A percentile compares a stretch with the other conserved stretches of the same genome.
Evolutionary conservation across 805 yeast species (phyloP).

Genomic region (Torulaspora delbrueckii): DNA sequence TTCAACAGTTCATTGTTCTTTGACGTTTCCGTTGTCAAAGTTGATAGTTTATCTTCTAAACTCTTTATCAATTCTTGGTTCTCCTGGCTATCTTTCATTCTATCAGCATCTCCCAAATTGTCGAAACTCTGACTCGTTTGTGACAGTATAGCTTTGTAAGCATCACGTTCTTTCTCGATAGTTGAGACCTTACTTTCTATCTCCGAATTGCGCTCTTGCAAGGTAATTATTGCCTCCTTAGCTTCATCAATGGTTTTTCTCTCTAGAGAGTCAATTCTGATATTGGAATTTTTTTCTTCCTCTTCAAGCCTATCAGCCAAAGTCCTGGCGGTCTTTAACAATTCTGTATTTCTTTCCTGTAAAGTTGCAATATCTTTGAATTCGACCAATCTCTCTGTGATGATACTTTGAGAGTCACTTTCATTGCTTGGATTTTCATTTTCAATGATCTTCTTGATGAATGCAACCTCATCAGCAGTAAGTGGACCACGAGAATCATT

Average conservation of each 20-base stretch:
- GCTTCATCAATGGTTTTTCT: constrained; percentile 56
- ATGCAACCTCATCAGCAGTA: constrained; percentile 57
- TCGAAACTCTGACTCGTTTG: neutral
- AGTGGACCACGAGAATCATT: constrained; percentile 57
- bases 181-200: constrained; percentile 50
- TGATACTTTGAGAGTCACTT: constrained; percentile 66
- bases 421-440: constrained; percentile 36
- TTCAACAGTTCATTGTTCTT: constrained; percentile 48
- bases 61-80: constrained; percentile 17
- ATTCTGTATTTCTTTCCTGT: constrained; percentile 68
- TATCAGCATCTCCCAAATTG: neutral
- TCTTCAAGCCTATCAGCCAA: constrained; percentile 67
- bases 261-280: constrained; percentile 29
- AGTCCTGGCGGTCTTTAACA: constrained; percentile 62
- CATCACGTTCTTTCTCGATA: constrained; percentile 63
- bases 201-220: constrained; percentile 54
- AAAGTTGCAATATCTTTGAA: constrained; percentile 65
- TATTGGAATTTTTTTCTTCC: constrained; percentile 43
- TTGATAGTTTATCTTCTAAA: constrained; percentile 25
- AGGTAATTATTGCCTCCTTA: constrained; percentile 57
- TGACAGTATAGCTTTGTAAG: constrained; percentile 39
- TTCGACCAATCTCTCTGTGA: constrained; percentile 66
- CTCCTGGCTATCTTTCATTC: constrained; percentile 1
- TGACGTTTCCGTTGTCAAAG: constrained; percentile 36
- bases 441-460: constrained; percentile 48